Base-by-base conservation (phyloP, 768 basidiomycete species). In the Mycena rosella region DNA sequence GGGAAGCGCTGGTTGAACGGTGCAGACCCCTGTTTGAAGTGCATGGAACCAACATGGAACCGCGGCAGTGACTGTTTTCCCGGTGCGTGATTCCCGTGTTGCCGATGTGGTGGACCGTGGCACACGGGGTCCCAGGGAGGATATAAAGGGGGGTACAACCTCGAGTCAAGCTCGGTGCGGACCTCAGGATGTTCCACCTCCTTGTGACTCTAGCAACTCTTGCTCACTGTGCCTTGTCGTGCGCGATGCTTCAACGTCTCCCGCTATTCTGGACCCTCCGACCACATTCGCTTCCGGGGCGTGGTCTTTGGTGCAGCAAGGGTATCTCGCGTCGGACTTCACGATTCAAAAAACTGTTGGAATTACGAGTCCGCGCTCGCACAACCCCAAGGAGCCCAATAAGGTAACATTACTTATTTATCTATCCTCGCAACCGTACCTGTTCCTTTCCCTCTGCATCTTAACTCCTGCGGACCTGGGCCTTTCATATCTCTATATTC, bases 291-390 rank as follows among this genome's bases (percentile, higher is more conserved):
- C 34, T 60, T 42, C 60, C 60, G 49, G 60, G 32, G 34, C 62
- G 22, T 63, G 62, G 62, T 56, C 62, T 20, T 40, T 63, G 9
- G 45, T 63, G 34, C 62, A 63, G 54, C 53, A 63, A 48, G 62
- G 62, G 62, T 63, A 26, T 26, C 54, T 30, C 54, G 45, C 45
- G 6, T 34, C 34, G n/a, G 42, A 61, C 49, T 63, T 63, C 27
- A 53, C 49, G 48, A 59, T 38, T 44, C 42, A 44, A 44, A 20
- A 44, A n/a, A n/a, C n/a, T n/a, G n/a, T n/a, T n/a, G n/a, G n/a
- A n/a, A n/a, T n/a, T n/a, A n/a, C n/a, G n/a, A n/a, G n/a, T n/a
- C n/a, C n/a, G n/a, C n/a, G n/a, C n/a, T n/a, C n/a, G n/a, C n/a
- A n/a, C n/a, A n/a, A n/a, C n/a, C n/a, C n/a, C n/a, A n/a, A n/a